phyloP scores from a whole-genome alignment of 2,329 filamentous ascomycete species.

The Cryoendolithus antarcticus region DNA sequence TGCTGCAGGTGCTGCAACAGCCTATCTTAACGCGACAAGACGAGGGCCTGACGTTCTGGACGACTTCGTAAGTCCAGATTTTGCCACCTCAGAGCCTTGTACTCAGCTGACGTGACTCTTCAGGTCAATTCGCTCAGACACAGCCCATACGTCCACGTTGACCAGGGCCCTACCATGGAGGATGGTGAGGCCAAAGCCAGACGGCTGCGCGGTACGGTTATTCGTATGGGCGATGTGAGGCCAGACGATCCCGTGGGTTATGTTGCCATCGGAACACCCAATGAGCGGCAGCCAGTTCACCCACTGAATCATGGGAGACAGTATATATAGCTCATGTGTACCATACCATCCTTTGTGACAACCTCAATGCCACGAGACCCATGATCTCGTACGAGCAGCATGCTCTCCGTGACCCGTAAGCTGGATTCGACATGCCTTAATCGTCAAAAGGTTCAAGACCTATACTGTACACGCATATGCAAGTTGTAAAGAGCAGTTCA shows the following conservation, averaged over 20 bases:
- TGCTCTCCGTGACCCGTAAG: no score
- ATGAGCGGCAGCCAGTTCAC: no score
- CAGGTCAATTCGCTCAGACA: not conserved
- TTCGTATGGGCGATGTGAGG: no score
- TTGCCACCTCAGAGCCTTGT: not conserved
- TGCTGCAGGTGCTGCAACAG: constrained; percentile 5
- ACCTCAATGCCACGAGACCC: not conserved
- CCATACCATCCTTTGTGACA: not conserved
- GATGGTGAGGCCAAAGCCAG: not conserved
- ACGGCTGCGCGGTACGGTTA: no score
- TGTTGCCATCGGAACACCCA: no score
- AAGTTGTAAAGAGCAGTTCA: no score
- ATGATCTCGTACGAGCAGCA: no score
- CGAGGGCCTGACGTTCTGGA: constrained; percentile 10
- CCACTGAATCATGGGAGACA: no score
- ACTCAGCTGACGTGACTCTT: no score
- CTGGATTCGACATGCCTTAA: no score
- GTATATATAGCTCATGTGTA: not conserved
- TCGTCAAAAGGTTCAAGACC: no score
- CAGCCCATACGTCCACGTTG: not conserved
- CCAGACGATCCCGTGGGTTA: no score
- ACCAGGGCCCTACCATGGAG: not conserved
- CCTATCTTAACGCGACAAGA: constrained; percentile 8
- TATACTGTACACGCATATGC: not conserved
- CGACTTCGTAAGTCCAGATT: constrained; percentile 5